Evolutionary conservation across 225 moss, liverwort and hornwort species (phyloP), one percentile per base, ranked within the genome.

Genomic region (Marchantia polymorpha): DNA sequence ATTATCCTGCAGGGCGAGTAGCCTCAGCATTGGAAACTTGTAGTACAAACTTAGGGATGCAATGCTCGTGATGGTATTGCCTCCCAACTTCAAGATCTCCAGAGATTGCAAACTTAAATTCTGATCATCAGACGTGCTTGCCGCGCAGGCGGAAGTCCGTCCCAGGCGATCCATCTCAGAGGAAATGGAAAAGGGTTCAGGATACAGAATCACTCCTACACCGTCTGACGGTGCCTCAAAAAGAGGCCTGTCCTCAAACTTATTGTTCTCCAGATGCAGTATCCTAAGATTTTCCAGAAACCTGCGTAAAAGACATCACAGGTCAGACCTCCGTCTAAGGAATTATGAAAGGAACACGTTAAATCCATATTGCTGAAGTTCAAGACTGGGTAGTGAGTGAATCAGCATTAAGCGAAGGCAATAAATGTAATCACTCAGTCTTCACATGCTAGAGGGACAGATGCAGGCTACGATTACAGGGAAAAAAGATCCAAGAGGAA

Each of bases 61-160:
- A 52, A 99, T 95, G 75, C 87, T 91, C 76, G 88, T 90, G 50
- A 95, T 90, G 76, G 73, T 83, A 68, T 99, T 99, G 70, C 99
- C 99, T 78, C 92, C 92, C 49, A 99, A 81, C 76, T 92, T 92
- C 79, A 99, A 84, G 16, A 90, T 87, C 89, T 99, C 89, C 29
- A 88, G 81, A 13, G 75, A 75, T 64, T 73, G 80, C 83, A 85
- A 87, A 84, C 86, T 87, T 79, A 77, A 88, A 84, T 77, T 81
- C 9, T 75, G 74, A 89, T 84, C 82, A 72, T 69, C 83, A 16
- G 84, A 83, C 39, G 85, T 82, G 80, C 80, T 92, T 78, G 91
- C 74, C 48, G 76, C 66, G 56, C 79, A 26, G 76, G 82, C 51
- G 17, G 82, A 73, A 51, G 69, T 92, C 60, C 83, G 84, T 54